Evolutionary conservation across 192 early-diverging fungal genomes (phyloP), one percentile per base, ranked within the genome.

Genomic region (Spizellomyces sp.): DNA sequence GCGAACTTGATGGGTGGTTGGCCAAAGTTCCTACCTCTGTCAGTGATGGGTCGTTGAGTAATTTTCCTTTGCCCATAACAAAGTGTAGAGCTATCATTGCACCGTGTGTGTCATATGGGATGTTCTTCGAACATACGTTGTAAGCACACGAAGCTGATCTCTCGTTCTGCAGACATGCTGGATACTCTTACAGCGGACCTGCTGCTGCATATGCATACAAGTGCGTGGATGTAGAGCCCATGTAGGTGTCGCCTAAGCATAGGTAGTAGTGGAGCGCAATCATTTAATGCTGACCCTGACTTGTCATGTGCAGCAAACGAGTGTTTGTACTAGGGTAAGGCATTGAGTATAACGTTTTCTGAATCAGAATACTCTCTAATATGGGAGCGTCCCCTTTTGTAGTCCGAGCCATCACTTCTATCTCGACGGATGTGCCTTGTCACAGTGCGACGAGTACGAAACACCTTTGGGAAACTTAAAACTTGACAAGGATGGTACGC

Each of bases 151-250:
- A 2, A 41, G 52, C 46, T 47, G 36, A 48, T 10, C 6, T 43
- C 8, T 8, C 17, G 47, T 45, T 9, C 17, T 5, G 9, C 76
- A 94, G 92, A 44, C 96, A 99, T 77, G 96, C 96, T 0, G 96
- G 96, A 9, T 94, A 90, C 66, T 84, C 89, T 9, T 98, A 95
- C 74, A 91, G 90, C 75, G 95, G 95, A 4, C 88, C 89, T n/a
- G 88, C 93, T 6, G 95, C 95, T 0, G 96, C 95, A 3, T 94
- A 86, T 73, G 95, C 93, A 6, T 99, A 95, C 78, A 84, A 86
- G 63, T 87, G 86, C 60, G 81, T 96, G 45, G 84, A 92, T 58
- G 65, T 78, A 4, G 70, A 77, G 12, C 47, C 56, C 43, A 80
- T 89, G 88, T 89, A 85, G 70, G 81, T 75, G 70, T 47, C 27